Evolutionary conservation across 176 grass and related monocot species (phyloP).

Genomic region (Secale cereale): DNA sequence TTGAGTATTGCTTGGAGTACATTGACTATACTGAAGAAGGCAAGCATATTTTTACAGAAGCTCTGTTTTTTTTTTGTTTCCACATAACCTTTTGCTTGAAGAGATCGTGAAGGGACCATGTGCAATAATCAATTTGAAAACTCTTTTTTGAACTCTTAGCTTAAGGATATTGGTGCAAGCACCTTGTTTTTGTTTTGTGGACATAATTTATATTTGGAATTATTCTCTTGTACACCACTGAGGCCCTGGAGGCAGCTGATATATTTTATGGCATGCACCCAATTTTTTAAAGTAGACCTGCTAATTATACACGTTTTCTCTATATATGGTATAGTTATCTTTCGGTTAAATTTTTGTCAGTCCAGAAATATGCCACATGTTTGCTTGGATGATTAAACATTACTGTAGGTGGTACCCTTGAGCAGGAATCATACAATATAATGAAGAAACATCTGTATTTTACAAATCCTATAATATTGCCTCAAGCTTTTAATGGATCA

Average conservation of each 20-base stretch:
- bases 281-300: neutral
- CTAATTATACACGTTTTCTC: too few species aligned
- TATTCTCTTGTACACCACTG: neutral
- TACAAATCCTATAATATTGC: neutral
- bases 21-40: conserved; percentile 57
- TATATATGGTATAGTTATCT: too few species aligned
- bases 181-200: neutral
- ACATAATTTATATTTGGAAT: neutral
- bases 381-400: too few species aligned
- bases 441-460: neutral
- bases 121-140: neutral
- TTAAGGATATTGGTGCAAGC: neutral
- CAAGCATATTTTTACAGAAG: conserved; percentile 31
- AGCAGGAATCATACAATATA: neutral
- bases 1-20: conserved; percentile 51
- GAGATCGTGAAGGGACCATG: neutral
- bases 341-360: too few species aligned
- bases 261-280: neutral
- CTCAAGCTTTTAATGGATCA: neutral
- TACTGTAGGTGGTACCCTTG: neutral
- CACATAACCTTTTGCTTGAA: neutral
- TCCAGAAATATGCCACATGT: too few species aligned
- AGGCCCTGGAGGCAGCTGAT: neutral
- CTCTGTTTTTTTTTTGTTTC: neutral
- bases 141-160: neutral